A percentile compares a stretch with the other conserved stretches of the same genome.
Evolutionary conservation across 257 asterid species (phyloP).

Genomic region (Solanum megistacrolobum): DNA sequence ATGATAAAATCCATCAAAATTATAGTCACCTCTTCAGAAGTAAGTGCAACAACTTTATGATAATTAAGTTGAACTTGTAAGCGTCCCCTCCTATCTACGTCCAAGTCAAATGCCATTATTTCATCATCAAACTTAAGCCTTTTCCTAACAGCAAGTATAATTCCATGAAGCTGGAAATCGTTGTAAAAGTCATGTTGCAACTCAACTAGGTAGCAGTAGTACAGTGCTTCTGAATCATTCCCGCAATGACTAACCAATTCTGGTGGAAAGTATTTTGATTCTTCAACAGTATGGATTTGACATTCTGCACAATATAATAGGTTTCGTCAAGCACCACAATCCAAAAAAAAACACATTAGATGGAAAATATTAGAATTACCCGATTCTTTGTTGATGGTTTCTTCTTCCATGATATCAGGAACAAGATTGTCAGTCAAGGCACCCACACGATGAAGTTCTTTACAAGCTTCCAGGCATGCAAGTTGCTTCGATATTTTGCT

Average conservation of each 20-base stretch:
- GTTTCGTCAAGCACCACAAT: background rate
- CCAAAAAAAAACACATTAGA: background rate
- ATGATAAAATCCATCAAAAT: background rate
- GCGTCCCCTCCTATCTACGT: constrained; percentile 41
- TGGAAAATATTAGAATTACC: constrained; percentile 18
- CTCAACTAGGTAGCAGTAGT: constrained; percentile 40
- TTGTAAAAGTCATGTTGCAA: constrained; percentile 18
- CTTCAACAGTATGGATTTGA: constrained; percentile 27
- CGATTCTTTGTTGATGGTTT: constrained; percentile 25
- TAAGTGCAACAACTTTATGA: constrained; percentile 19
- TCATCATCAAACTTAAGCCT: constrained; percentile 35
- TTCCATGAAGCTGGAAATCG: constrained; percentile 29
- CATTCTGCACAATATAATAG: constrained; percentile 17
- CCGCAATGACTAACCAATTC: constrained; percentile 38
- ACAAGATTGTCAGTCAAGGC: constrained; percentile 67
- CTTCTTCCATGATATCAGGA: constrained; percentile 65
- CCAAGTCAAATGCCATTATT: constrained; percentile 25
- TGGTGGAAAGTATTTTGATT: constrained; percentile 38
- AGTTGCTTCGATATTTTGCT: constrained; percentile 40
- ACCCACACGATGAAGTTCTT: constrained; percentile 54
- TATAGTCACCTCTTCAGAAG: constrained; percentile 33
- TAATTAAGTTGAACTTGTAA: constrained; percentile 17
- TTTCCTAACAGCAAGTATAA: constrained; percentile 41
- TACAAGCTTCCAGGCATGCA: constrained; percentile 81
- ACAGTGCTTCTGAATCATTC: constrained; percentile 9